Conservation (phyloP, 495 filamentous ascomycete genomes). For the Xylaria telfairii region DNA sequence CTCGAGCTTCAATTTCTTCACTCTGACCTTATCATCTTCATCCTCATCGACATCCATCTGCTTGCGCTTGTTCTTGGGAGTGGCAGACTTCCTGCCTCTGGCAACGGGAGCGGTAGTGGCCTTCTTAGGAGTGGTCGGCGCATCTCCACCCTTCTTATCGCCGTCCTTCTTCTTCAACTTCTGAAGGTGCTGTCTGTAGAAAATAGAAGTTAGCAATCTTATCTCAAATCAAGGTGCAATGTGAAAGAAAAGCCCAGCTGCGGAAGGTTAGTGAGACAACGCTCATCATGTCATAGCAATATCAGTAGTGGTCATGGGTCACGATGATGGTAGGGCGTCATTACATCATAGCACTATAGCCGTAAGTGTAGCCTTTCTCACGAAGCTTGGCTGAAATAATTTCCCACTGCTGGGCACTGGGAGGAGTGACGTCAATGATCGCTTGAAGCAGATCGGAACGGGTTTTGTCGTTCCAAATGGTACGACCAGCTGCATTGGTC, state of each 20-base stretch:
- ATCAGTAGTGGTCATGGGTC: conserved; percentile 6
- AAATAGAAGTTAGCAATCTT: conserved; percentile 14
- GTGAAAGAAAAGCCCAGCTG: conserved; percentile 5
- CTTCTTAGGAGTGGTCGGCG: conserved; percentile 21
- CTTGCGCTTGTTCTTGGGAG: neutral
- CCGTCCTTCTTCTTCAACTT: conserved; percentile 46
- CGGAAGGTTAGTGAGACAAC: conserved; percentile 4
- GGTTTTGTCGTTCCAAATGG: conserved; percentile 43
- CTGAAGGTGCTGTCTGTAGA: conserved; percentile 47
- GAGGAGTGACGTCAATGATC: conserved; percentile 32
- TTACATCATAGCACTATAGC: conserved; percentile 39
- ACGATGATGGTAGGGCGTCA: neutral
- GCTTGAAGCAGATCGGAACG: conserved; percentile 42
- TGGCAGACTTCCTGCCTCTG: neutral
- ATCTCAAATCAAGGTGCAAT: neutral
- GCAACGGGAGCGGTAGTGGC: neutral
- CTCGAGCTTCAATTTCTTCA: conserved; percentile 27
- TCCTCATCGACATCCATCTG: neutral
- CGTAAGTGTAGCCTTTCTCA: conserved; percentile 38
- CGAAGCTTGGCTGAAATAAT: conserved; percentile 27
- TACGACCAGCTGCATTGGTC: conserved; percentile 22
- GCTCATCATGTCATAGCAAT: neutral
- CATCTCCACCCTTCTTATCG: neutral
- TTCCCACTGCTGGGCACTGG: conserved; percentile 31
- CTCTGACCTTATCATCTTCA: conserved; percentile 3